Evolutionary conservation across 495 filamentous ascomycete species (phyloP), one percentile per base, ranked within the genome.

Genomic region (Aspergillus carlsbadensis): DNA sequence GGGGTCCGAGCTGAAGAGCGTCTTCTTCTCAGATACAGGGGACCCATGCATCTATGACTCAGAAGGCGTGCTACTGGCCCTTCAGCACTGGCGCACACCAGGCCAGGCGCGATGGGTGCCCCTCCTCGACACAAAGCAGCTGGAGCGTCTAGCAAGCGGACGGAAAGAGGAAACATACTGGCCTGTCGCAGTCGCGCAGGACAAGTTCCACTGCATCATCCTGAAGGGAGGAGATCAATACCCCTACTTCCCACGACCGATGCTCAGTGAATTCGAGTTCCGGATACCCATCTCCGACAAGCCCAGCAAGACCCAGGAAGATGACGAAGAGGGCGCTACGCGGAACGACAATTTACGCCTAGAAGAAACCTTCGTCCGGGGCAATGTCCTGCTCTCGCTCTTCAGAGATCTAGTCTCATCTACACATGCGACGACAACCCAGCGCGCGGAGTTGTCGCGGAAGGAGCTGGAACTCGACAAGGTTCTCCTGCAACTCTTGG

Each of bases 161-260:
- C 83, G 84, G 42, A 96, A 95, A 66, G 84, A 88, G 58, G 94
- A 98, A 69, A 82, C 79, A 0, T 98, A 98, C 71, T 98, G 91
- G 85, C 95, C 94, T 0, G 90, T 98, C 31, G 94, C 93, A 10
- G 92, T 97, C 2, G 91, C 92, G 14, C 84, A 92, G 59, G 81
- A 87, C 60, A 95, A 89, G 65, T 98, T 98, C 71, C 92, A 98
- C 75, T 98, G 95, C 72, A 96, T 98, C 71, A 98, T 98, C 61
- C 87, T 98, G 61, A 98, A 98, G 72, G 94, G 94, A 52, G 88
- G 87, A 11, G 95, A 98, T 64, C 81, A 87, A 65, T 84, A 97
- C 67, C 94, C 94, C 3, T 96, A 96, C 77, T 98, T 97, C 75
- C 94, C 94, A 0, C 87, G 91, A 5, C 92, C 94, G 0, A 74